Percentiles rank a stretch among this genome's conserved stretches.
These are phyloP conservation scores for Neofusicoccum cordaticola DNA, from an alignment of 2,329 filamentous ascomycete genomes.

Conservation along the genomic window DNA sequence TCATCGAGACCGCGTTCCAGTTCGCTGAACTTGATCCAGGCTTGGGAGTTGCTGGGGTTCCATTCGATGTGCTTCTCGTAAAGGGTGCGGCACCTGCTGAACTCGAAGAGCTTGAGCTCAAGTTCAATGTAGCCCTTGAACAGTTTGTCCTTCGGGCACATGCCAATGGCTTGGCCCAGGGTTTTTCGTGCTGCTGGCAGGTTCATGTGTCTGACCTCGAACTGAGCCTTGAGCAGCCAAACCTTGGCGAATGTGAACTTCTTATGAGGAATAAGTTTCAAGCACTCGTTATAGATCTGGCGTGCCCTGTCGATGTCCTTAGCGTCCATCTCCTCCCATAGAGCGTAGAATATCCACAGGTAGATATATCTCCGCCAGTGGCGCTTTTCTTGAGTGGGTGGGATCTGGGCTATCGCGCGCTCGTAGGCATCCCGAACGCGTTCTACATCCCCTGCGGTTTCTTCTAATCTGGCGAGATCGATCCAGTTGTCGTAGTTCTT, in stretches of 20 bases:
- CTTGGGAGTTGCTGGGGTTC: constrained; percentile 85
- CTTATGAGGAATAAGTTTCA: constrained; percentile 88
- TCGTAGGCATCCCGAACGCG: constrained; percentile 91
- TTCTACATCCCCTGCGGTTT: constrained; percentile 76
- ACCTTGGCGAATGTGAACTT: constrained; percentile 97
- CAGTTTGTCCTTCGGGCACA: constrained; percentile 93
- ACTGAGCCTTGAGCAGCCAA: constrained; percentile 91
- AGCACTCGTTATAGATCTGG: constrained; percentile 86
- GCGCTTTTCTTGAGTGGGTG: constrained; percentile 91
- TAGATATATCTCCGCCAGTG: constrained; percentile 98
- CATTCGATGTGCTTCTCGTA: constrained; percentile 94
- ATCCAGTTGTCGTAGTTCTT: constrained; percentile 99
- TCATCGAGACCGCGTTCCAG: constrained; percentile 90
- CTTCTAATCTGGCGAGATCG: constrained; percentile 88
- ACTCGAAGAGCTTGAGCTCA: constrained; percentile 92
- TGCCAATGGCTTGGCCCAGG: constrained; percentile 83
- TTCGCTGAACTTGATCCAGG: constrained; percentile 96
- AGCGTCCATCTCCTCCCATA: constrained; percentile 88
- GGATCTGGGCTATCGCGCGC: constrained; percentile 89
- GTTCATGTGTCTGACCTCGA: constrained; percentile 84
- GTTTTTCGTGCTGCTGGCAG: constrained; percentile 80
- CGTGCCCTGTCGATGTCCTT: constrained; percentile 75
- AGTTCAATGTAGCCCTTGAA: constrained; percentile 93
- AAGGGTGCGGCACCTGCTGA: constrained; percentile 81
- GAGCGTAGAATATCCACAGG: constrained; percentile 94